These are phyloP conservation scores for Dipteronia dyeriana DNA, from an alignment of 345 rosid genomes.

Conservation along the genomic window DNA sequence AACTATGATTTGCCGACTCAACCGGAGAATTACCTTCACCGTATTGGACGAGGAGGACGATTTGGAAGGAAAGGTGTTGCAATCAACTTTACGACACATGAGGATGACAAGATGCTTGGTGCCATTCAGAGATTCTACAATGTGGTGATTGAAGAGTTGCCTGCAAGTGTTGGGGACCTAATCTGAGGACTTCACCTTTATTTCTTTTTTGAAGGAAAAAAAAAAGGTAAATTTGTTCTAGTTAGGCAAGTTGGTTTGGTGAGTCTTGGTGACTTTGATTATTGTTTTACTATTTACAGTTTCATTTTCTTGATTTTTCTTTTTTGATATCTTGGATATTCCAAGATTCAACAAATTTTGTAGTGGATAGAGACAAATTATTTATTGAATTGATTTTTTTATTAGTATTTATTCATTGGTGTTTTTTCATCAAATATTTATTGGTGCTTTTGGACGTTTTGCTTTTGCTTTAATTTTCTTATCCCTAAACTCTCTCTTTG, in stretches of 20 bases:
- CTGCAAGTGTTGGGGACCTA: conserved; percentile 46
- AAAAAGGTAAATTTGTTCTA: background rate
- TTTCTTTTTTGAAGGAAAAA: background rate
- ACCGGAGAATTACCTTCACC: conserved; percentile 58
- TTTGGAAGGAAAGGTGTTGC: conserved; percentile 58
- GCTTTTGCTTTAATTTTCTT: too few species aligned
- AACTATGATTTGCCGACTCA: conserved; percentile 58
- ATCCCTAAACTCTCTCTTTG: too few species aligned
- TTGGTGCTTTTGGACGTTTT: too few species aligned
- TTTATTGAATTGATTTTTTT: background rate
- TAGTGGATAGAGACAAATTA: background rate
- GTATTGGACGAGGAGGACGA: conserved; percentile 55
- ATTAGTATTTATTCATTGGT: too few species aligned
- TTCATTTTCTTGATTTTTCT: background rate
- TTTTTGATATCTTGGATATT: background rate
- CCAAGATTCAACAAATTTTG: conserved; percentile 7
- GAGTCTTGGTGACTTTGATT: too few species aligned
- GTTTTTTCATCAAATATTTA: too few species aligned
- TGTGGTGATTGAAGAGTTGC: conserved; percentile 51
- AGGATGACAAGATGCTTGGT: conserved; percentile 47
- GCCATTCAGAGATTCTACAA: conserved; percentile 57
- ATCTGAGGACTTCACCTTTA: conserved; percentile 24
- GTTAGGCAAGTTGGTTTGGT: background rate
- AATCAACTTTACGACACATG: conserved; percentile 47
- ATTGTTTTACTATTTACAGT: background rate